Evolutionary conservation across 2,329 filamentous ascomycete species (phyloP), one percentile per base, ranked within the genome.

Genomic region (Aspergillus sp.): DNA sequence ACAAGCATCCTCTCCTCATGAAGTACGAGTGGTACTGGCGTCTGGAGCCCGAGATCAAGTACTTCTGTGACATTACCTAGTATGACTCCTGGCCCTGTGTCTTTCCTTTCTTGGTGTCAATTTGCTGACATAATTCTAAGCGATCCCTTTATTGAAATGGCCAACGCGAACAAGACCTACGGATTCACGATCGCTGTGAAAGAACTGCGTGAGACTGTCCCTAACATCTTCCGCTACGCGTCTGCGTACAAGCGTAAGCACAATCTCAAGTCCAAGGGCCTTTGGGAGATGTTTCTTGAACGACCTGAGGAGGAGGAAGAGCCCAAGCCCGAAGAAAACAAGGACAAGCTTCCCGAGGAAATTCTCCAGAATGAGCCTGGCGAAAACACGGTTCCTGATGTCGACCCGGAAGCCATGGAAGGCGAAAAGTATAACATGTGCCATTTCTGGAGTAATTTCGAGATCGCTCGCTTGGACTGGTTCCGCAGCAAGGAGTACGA

Each of bases 11-110:
- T 59, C 83, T 97, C 32, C 82, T 99, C 43, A 83, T 89, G 68
- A 97, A 97, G 74, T 99, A 97, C 75, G 91, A 97, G 69, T 99
- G 94, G 94, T 99, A 99, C 79, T 99, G 94, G 94, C 90, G 94
- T 58, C 79, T 99, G 64, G 94, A 99, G 80, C 94, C 94, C 60
- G 94, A 99, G 75, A 97, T 99, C 83, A 96, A 93, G 77, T 99
- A 97, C 78, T 99, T 99, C 78, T 99, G 94, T 74, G 94, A 99
- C 70, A 97, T 99, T 62, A 99, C 94, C 60, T 99, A 99, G 89
- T 93, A 84, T 57, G 84, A 16, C 20, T 11, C 26, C 32, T 20
- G 11, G 43, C 13, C 17, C 42, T 2, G 26, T 6, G 41, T 33
- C 32, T 51, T 36, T 24, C n/a, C n/a, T n/a, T 42, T 22, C 47